phyloP scores from a whole-genome alignment of 2,329 filamentous ascomycete genomes.

The Nakataea oryzae region DNA sequence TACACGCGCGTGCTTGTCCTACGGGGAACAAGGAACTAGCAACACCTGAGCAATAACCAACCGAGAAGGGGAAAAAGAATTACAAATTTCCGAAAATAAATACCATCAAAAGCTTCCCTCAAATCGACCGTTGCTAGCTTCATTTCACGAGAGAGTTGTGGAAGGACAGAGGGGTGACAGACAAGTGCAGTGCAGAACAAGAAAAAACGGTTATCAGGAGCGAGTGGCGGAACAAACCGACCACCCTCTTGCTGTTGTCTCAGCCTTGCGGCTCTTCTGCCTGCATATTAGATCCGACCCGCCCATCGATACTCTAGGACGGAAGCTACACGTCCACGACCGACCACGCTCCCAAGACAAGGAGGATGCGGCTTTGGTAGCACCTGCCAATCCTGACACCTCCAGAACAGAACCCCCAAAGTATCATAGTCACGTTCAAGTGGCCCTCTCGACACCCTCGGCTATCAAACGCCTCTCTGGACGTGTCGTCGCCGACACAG shows the following conservation, averaged over 20 bases:
- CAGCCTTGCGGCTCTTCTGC: neutral
- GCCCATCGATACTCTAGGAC: neutral
- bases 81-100: neutral
- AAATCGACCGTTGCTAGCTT: neutral
- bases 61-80: neutral
- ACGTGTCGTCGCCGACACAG: neutral
- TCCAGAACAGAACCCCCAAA: neutral
- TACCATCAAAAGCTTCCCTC: neutral
- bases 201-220: neutral
- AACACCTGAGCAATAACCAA: neutral
- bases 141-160: neutral
- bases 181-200: neutral
- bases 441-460: no score
- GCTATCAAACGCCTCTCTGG: neutral
- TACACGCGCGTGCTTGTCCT: neutral
- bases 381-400: neutral
- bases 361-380: neutral
- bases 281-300: neutral
- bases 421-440: no score
- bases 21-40: neutral
- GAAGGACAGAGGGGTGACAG: neutral
- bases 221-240: neutral
- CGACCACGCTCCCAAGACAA: neutral
- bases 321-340: neutral
- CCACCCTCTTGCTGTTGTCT: neutral